These are phyloP conservation scores for Saccharomycopsis javanensis DNA, from an alignment of 805 yeast genomes.

Conservation along the genomic window DNA sequence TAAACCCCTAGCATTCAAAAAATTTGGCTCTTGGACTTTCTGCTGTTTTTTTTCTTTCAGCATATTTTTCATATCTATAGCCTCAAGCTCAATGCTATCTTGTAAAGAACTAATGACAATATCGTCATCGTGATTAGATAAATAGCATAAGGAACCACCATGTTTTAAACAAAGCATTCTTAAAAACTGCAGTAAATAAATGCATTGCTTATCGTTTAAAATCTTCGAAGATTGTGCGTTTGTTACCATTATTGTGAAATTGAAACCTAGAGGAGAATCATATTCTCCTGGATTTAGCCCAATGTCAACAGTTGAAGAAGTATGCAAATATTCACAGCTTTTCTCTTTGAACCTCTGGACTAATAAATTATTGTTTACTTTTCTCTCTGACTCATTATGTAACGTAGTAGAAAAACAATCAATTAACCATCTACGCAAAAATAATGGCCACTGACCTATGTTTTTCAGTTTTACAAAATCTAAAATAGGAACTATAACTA, in stretches of 20 bases:
- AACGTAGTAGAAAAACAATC: background rate
- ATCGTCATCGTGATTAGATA: background rate
- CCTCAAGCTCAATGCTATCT: background rate
- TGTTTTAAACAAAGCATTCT: constrained; percentile 5
- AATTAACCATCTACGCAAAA: background rate
- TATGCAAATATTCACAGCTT: background rate
- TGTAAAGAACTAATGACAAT: background rate
- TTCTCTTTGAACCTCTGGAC: background rate
- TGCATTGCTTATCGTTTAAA: background rate
- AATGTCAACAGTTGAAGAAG: background rate
- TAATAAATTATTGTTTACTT: background rate
- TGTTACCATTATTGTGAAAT: background rate
- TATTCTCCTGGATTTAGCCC: constrained; percentile 4
- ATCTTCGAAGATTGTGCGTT: background rate
- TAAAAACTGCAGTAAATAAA: constrained; percentile 1
- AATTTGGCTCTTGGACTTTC: background rate
- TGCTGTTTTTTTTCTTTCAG: background rate
- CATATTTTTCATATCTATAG: background rate
- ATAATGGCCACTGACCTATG: background rate
- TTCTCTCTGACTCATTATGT: background rate
- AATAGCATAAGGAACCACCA: constrained; percentile 5
- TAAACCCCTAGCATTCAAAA: background rate
- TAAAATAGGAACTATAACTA: background rate
- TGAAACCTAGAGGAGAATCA: constrained; percentile 1
- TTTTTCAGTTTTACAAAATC: background rate